Conservation (phyloP, 805 yeast genomes). For the Schwanniomyces pseudopolymorphus region DNA sequence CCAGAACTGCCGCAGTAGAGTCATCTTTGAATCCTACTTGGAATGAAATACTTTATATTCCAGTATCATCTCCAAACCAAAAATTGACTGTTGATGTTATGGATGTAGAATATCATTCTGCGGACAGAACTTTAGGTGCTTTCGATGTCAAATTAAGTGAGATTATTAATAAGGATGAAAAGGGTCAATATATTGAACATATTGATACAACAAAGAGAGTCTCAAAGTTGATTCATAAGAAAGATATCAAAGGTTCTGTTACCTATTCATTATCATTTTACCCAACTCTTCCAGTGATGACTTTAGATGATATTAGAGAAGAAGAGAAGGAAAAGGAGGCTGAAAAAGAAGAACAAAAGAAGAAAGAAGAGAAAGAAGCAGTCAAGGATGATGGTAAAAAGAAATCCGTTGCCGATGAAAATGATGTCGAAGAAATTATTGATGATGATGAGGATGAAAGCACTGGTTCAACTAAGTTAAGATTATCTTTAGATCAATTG, state of each 20-base stretch:
- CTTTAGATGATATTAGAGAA: constrained; percentile 69
- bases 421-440: constrained; percentile 3
- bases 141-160: constrained; percentile 69
- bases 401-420: constrained; percentile 8
- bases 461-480: constrained; percentile 36
- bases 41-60: constrained; percentile 79
- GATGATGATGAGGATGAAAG: constrained; percentile 24
- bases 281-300: constrained; percentile 78
- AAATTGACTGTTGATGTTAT: constrained; percentile 81
- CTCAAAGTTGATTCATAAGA: constrained; percentile 66
- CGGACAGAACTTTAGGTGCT: constrained; percentile 85
- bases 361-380: constrained; percentile 26
- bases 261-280: constrained; percentile 76
- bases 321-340: constrained; percentile 41
- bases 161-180: constrained; percentile 67
- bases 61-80: constrained; percentile 82
- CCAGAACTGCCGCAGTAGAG: constrained; percentile 69
- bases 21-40: constrained; percentile 78
- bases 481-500: constrained; percentile 59
- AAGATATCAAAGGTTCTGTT: constrained; percentile 81
- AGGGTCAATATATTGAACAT: constrained; percentile 57
- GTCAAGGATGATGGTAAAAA: constrained; percentile 10
- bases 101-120: constrained; percentile 81
- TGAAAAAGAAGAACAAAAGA: constrained; percentile 35
- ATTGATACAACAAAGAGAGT: constrained; percentile 55